These are phyloP conservation scores for Morella rubra DNA, from an alignment of 306 rosid species.

Conservation along the genomic window DNA sequence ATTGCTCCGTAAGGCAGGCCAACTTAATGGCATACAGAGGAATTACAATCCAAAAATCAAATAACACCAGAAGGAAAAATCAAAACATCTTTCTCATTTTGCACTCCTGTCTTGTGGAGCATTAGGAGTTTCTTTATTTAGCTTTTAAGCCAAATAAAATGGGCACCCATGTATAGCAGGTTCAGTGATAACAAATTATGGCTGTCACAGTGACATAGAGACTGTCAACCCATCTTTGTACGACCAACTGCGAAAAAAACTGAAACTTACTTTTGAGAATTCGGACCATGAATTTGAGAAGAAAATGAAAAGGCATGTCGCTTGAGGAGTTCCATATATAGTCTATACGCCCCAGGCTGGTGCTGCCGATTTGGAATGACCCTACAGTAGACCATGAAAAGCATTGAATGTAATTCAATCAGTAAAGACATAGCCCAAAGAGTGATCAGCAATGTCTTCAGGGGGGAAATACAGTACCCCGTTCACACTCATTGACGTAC, in stretches of 20 bases:
- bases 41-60: background rate
- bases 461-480: background rate
- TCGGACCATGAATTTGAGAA: slow-evolving; percentile 46
- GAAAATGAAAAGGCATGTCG: slow-evolving; percentile 43
- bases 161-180: background rate
- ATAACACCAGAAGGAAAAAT: background rate
- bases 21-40: background rate
- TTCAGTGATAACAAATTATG: background rate
- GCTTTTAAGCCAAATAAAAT: background rate
- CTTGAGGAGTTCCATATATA: slow-evolving; percentile 79
- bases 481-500: too few species aligned
- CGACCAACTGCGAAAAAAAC: slow-evolving; percentile 8
- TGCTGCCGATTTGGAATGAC: slow-evolving; percentile 63
- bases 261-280: slow-evolving; percentile 59
- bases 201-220: background rate
- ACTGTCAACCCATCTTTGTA: background rate
- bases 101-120: background rate
- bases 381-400: slow-evolving; percentile 41
- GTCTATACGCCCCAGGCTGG: slow-evolving; percentile 68
- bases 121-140: background rate
- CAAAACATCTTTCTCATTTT: background rate
- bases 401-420: slow-evolving; percentile 14
- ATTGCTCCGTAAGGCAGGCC: background rate
- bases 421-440: background rate
- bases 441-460: background rate